phyloP scores from a whole-genome alignment of 2,329 filamentous ascomycete genomes.

The Apiospora saccharicola region DNA sequence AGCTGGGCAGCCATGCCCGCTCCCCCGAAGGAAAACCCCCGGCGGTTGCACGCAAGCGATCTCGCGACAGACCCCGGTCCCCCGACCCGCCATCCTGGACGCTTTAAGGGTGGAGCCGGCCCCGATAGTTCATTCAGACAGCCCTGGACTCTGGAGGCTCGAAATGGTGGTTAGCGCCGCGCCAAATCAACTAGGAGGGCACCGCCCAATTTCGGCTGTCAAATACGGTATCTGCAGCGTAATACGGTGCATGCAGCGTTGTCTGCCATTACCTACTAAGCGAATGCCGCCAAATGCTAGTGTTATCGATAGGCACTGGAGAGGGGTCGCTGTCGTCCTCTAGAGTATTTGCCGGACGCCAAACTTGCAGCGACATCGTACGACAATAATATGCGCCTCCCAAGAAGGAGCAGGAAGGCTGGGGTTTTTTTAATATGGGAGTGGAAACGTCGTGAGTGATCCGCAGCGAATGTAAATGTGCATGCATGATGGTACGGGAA shows the following conservation, averaged over 20 bases:
- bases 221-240: not conserved
- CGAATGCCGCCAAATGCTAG: not conserved
- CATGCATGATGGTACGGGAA: not conserved
- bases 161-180: not conserved
- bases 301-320: not conserved
- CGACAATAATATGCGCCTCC: not conserved
- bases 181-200: not conserved
- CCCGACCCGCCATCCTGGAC: not conserved
- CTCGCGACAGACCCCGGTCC: not conserved
- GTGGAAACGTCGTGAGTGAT: not conserved
- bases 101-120: not conserved
- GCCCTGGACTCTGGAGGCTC: not conserved
- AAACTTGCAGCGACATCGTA: not conserved
- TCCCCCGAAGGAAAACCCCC: too few relatives aligned
- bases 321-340: too few relatives aligned
- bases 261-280: not conserved
- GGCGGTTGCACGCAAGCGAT: too few relatives aligned
- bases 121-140: not conserved
- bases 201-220: not conserved
- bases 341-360: not conserved
- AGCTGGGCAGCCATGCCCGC: not conserved
- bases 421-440: not conserved
- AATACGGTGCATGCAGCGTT: not conserved
- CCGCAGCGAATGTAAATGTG: not conserved
- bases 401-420: not conserved